Conservation (phyloP, 75 land plant genomes). For the Picea glauca region DNA sequence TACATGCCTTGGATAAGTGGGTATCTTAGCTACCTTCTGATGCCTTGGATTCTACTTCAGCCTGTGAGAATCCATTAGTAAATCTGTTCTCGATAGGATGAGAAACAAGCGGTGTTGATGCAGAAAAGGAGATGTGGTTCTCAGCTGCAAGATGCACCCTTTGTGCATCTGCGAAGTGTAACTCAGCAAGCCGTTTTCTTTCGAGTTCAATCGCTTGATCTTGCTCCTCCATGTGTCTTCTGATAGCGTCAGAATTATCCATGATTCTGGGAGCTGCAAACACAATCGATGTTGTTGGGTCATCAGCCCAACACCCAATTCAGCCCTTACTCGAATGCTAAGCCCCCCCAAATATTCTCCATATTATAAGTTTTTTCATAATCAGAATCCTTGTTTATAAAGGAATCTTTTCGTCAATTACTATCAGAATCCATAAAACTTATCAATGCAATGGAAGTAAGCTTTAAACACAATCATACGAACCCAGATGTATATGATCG, state of each 20-base stretch:
- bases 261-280: not conserved
- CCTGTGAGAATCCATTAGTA: not conserved
- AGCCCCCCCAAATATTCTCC: not conserved
- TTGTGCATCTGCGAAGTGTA: not conserved
- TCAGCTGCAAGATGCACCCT: not conserved
- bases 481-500: slow-evolving; percentile 5
- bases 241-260: slow-evolving; percentile 3
- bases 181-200: slow-evolving; percentile 3
- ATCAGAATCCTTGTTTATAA: not conserved
- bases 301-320: not conserved
- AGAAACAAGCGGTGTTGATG: not conserved
- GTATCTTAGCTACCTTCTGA: slow-evolving; percentile 1
- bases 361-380: not conserved
- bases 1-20: not conserved
- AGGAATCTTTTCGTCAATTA: not conserved
- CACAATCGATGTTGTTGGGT: not conserved
- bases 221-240: slow-evolving; percentile 7
- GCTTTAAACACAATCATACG: not conserved
- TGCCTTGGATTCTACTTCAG: not conserved
- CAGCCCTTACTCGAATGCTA: not conserved
- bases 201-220: slow-evolving; percentile 7
- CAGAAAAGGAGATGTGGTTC: not conserved
- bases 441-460: not conserved
- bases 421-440: not conserved
- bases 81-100: not conserved